These are phyloP conservation scores for Agroathelia rolfsii DNA, from an alignment of 1,284 basidiomycete species.

Conservation along the genomic window DNA sequence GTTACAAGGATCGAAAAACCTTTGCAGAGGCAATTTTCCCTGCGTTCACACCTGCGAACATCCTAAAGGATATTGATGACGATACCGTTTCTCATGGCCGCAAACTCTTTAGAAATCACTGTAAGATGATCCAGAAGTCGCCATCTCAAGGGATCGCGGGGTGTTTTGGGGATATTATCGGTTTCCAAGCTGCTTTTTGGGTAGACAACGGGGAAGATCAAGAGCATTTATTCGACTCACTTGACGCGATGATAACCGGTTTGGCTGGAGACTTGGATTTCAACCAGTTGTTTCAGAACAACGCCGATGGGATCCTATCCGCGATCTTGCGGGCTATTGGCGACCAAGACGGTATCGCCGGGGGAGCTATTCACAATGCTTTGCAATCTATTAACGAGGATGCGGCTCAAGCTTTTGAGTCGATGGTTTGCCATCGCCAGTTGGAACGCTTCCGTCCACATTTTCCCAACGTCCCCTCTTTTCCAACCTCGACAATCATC, in stretches of 20 bases:
- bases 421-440: slow-evolving; percentile 41
- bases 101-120: slow-evolving; percentile 51
- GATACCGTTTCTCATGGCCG: slow-evolving; percentile 28
- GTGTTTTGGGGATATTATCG: slow-evolving; percentile 68
- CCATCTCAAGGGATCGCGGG: slow-evolving; percentile 42
- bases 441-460: slow-evolving; percentile 41
- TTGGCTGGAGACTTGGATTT: slow-evolving; percentile 30
- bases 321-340: slow-evolving; percentile 50
- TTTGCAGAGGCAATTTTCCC: slow-evolving; percentile 53
- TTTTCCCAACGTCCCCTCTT: slow-evolving; percentile 52
- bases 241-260: slow-evolving; percentile 8
- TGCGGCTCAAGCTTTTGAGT: slow-evolving; percentile 32
- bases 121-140: slow-evolving; percentile 46
- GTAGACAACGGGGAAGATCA: slow-evolving; percentile 23
- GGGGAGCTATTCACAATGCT: slow-evolving; percentile 37
- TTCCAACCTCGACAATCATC: slow-evolving; percentile 38
- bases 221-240: slow-evolving; percentile 9
- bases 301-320: slow-evolving; percentile 45
- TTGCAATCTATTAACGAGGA: slow-evolving; percentile 28
- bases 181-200: slow-evolving; percentile 44
- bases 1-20: slow-evolving; percentile 52
- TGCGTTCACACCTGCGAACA: slow-evolving; percentile 51
- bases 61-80: slow-evolving; percentile 26
- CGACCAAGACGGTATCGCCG: slow-evolving; percentile 42
- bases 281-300: slow-evolving; percentile 27